Evolutionary conservation across 1,284 basidiomycete genomes (phyloP).

Genomic region (Cutaneotrichosporon daszewskae): DNA sequence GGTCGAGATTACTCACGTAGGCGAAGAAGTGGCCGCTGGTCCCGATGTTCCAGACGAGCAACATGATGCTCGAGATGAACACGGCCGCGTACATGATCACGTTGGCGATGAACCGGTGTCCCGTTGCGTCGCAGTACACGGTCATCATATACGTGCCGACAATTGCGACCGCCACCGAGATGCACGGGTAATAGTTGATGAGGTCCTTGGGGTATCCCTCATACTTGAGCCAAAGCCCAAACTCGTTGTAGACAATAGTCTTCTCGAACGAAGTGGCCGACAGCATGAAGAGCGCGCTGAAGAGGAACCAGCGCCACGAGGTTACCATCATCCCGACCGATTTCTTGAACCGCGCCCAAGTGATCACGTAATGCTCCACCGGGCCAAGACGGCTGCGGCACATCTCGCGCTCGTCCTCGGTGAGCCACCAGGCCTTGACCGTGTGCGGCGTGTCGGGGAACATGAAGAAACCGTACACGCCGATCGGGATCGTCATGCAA

Average conservation of each 20-base stretch:
- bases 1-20: constrained; percentile 28
- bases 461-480: constrained; percentile 38
- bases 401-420: constrained; percentile 30
- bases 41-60: constrained; percentile 33
- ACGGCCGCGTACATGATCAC: constrained; percentile 32
- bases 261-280: constrained; percentile 30
- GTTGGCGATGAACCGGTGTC: constrained; percentile 41
- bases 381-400: constrained; percentile 26
- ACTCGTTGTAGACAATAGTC: constrained; percentile 35
- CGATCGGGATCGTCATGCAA: constrained; percentile 33
- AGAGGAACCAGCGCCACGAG: constrained; percentile 34
- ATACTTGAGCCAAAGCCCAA: constrained; percentile 32
- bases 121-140: constrained; percentile 28
- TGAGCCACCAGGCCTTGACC: constrained; percentile 36
- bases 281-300: constrained; percentile 33
- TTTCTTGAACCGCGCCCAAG: constrained; percentile 18
- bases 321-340: constrained; percentile 19
- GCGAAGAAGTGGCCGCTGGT: constrained; percentile 34
- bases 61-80: constrained; percentile 31
- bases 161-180: constrained; percentile 33
- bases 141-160: constrained; percentile 35
- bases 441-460: constrained; percentile 41
- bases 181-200: constrained; percentile 35
- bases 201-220: constrained; percentile 7
- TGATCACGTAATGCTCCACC: constrained; percentile 26